phyloP scores from a whole-genome alignment of 2,329 filamentous ascomycete genomes.

The Tolypocladium tropicale region DNA sequence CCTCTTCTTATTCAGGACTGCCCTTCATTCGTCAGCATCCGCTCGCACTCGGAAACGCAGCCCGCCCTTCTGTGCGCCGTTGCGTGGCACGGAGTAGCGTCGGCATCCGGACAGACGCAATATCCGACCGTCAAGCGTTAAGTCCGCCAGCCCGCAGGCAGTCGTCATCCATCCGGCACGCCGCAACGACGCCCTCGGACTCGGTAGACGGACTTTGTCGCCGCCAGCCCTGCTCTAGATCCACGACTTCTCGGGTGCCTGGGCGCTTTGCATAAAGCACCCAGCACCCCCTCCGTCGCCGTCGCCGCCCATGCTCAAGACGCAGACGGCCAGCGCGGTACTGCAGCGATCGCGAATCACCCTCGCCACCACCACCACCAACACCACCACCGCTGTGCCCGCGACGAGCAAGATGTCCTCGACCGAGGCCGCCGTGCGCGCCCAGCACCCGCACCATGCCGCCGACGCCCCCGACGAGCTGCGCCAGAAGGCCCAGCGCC shows the following conservation, averaged over 20 bases:
- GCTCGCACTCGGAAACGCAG: not conserved
- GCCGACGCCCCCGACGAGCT: slow-evolving; percentile 14
- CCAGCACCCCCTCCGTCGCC: slow-evolving; percentile 4
- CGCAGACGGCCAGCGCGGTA: slow-evolving; percentile 26
- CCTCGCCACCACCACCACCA: slow-evolving; percentile 14
- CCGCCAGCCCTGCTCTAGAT: not conserved
- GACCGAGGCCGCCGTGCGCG: slow-evolving; percentile 17
- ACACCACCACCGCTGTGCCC: not conserved
- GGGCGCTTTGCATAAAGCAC: not conserved
- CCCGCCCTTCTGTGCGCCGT: too few species aligned
- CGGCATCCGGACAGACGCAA: slow-evolving; percentile 8
- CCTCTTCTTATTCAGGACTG: too few species aligned
- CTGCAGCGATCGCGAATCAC: slow-evolving; percentile 31
- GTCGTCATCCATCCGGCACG: not conserved
- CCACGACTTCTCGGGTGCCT: not conserved
- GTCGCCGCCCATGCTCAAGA: slow-evolving; percentile 31
- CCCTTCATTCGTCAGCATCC: too few species aligned
- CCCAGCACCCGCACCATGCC: slow-evolving; percentile 3
- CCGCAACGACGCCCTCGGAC: not conserved
- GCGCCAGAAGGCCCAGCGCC: slow-evolving; percentile 16
- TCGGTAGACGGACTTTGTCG: not conserved
- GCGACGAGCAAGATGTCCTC: slow-evolving; percentile 20
- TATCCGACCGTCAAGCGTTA: slow-evolving; percentile 6
- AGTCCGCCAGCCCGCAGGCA: slow-evolving; percentile 3
- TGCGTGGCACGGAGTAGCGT: slow-evolving; percentile 1